Conservation (phyloP, 345 rosid species). For the Hypericum perforatum region DNA sequence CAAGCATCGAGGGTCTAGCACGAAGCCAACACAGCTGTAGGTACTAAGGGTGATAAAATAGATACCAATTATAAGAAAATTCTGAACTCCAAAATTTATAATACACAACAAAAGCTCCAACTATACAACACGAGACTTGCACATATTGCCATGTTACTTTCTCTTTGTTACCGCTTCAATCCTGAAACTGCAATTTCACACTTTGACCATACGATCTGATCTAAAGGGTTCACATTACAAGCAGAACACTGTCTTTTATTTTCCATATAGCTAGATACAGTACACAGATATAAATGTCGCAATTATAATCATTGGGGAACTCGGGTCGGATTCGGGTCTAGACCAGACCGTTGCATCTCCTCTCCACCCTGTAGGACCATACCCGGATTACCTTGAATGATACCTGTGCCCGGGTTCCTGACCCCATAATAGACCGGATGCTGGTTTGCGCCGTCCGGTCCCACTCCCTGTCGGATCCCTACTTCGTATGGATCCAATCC, state of each 20-base stretch:
- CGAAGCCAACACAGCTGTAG: no score
- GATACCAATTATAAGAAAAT: no score
- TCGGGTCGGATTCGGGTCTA: slow-evolving; percentile 40
- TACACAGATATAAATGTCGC: not conserved
- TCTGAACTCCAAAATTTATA: no score
- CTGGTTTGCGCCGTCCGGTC: slow-evolving; percentile 35
- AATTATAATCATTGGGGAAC: slow-evolving; percentile 16
- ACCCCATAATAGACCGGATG: slow-evolving; percentile 54
- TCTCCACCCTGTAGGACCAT: slow-evolving; percentile 44
- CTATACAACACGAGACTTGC: no score
- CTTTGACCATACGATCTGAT: no score
- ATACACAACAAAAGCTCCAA: no score
- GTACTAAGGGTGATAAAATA: no score
- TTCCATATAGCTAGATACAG: not conserved
- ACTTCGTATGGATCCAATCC: slow-evolving; percentile 31
- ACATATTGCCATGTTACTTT: no score
- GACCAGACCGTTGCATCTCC: slow-evolving; percentile 30
- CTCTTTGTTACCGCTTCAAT: no score
- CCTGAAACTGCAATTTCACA: no score
- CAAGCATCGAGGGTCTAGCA: no score
- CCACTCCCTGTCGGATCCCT: slow-evolving; percentile 11
- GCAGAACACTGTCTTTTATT: not conserved
- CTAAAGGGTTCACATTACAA: no score
- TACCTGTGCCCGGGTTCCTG: slow-evolving; percentile 29
- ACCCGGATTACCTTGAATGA: slow-evolving; percentile 46